Percentiles rank a stretch among this genome's conserved stretches.
These are phyloP conservation scores for Breviolum minutum DNA, from an alignment of 73 alveolate species.

Conservation along the genomic window DNA sequence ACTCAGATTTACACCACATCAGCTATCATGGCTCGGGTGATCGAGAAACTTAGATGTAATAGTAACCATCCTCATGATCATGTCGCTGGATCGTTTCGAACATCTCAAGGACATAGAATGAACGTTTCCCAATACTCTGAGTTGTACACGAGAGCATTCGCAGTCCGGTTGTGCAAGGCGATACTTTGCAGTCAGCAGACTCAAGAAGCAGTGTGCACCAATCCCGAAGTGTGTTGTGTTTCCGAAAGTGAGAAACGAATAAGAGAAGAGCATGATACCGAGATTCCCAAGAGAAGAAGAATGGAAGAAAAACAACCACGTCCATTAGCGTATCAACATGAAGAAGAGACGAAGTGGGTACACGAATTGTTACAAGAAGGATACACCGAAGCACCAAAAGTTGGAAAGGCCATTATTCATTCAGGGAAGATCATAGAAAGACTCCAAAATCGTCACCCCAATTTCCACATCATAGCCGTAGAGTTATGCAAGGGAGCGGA, in stretches of 20 bases:
- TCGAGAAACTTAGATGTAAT: not conserved
- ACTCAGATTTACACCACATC: not conserved
- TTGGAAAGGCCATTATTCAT: too few relatives aligned
- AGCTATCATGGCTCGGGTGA: not conserved
- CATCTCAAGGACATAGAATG: not conserved
- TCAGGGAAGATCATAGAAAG: too few relatives aligned
- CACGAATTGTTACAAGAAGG: not conserved
- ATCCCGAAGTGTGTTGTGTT: not conserved
- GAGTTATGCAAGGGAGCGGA: not conserved
- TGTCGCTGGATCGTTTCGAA: not conserved
- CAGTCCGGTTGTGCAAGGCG: not conserved
- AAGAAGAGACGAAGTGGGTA: not conserved
- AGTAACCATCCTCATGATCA: not conserved
- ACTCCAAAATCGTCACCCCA: too few relatives aligned
- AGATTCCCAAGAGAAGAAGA: not conserved
- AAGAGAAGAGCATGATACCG: not conserved
- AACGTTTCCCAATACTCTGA: not conserved
- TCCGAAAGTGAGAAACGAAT: not conserved
- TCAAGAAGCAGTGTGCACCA: not conserved
- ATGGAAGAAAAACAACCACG: not conserved
- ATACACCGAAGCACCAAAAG: not conserved
- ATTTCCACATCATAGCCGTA: not conserved
- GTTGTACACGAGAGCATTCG: not conserved
- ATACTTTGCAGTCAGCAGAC: not conserved
- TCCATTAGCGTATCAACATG: not conserved